A percentile compares a stretch with the other conserved stretches of the same genome.
Conservation (phyloP, 495 filamentous ascomycete species). For the Wilcoxina mikolae region DNA sequence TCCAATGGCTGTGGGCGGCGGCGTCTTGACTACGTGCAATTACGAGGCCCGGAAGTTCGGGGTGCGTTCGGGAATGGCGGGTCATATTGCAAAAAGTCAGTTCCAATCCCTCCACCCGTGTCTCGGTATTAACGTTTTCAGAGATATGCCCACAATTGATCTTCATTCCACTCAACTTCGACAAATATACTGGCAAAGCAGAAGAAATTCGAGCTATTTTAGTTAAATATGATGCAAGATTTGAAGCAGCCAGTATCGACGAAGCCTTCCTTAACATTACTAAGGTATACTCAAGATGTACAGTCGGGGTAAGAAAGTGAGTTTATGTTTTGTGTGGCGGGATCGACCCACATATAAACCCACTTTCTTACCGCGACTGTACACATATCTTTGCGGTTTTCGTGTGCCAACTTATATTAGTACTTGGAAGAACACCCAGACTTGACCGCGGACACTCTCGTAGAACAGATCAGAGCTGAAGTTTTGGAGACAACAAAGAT, state of each 20-base stretch:
- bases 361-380: too few species aligned
- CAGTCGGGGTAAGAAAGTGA: background rate
- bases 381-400: background rate
- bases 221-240: constrained; percentile 71
- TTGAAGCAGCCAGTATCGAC: constrained; percentile 85
- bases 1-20: constrained; percentile 85
- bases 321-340: background rate
- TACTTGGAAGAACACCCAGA: constrained; percentile 55
- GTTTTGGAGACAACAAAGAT: constrained; percentile 65
- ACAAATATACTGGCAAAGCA: constrained; percentile 84
- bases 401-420: constrained; percentile 19
- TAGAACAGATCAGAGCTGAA: constrained; percentile 59
- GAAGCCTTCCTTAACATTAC: constrained; percentile 97
- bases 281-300: constrained; percentile 10
- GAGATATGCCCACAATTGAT: constrained; percentile 78
- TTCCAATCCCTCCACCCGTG: background rate
- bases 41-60: constrained; percentile 84
- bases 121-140: constrained; percentile 7
- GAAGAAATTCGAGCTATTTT: constrained; percentile 73
- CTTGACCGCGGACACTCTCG: constrained; percentile 54
- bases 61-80: constrained; percentile 84
- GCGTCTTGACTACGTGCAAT: constrained; percentile 89
- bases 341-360: too few species aligned
- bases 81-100: constrained; percentile 70
- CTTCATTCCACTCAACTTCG: constrained; percentile 68